A percentile compares a stretch with the other conserved stretches of the same genome.
Evolutionary conservation across 257 asterid genomes (phyloP).

Genomic region (Ophiorrhiza pumila): DNA sequence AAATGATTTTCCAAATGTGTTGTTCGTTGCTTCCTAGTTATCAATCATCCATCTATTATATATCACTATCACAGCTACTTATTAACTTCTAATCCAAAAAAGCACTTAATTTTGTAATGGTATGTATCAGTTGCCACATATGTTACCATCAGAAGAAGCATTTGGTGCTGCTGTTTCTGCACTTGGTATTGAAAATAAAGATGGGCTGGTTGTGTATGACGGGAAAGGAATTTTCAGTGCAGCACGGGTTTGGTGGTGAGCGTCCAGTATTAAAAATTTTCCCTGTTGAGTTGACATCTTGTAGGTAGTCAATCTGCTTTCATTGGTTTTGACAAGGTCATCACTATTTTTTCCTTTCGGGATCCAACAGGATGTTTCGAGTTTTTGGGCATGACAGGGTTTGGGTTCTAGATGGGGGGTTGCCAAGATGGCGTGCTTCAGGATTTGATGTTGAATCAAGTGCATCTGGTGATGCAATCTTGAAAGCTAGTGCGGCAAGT

Average conservation of each 20-base stretch:
- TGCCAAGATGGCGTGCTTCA: slow-evolving; percentile 93
- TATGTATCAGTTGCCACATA: slow-evolving; percentile 81
- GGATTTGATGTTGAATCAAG: slow-evolving; percentile 90
- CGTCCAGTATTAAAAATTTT: slow-evolving; percentile 10
- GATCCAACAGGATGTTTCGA: slow-evolving; percentile 86
- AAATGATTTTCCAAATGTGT: not conserved
- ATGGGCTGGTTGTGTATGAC: slow-evolving; percentile 84
- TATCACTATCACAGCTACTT: not conserved
- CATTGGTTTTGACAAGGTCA: not conserved
- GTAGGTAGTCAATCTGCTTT: not conserved
- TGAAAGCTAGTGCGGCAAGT: slow-evolving; percentile 98
- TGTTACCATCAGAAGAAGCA: slow-evolving; percentile 97
- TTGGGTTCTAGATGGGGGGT: slow-evolving; percentile 96
- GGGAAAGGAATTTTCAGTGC: slow-evolving; percentile 99
- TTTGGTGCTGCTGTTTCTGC: slow-evolving; percentile 99
- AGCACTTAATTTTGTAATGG: slow-evolving; percentile 14
- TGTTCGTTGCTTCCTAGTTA: not conserved
- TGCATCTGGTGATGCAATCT: slow-evolving; percentile 88
- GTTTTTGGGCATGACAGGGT: slow-evolving; percentile 90
- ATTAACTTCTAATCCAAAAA: not conserved
- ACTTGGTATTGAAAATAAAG: slow-evolving; percentile 90
- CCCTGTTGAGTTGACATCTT: not conserved
- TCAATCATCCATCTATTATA: not conserved
- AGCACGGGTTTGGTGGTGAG: slow-evolving; percentile 99
- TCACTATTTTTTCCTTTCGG: not conserved